These are phyloP conservation scores for Phaeolepiota aurea DNA, from an alignment of 768 basidiomycete genomes.

Conservation along the genomic window DNA sequence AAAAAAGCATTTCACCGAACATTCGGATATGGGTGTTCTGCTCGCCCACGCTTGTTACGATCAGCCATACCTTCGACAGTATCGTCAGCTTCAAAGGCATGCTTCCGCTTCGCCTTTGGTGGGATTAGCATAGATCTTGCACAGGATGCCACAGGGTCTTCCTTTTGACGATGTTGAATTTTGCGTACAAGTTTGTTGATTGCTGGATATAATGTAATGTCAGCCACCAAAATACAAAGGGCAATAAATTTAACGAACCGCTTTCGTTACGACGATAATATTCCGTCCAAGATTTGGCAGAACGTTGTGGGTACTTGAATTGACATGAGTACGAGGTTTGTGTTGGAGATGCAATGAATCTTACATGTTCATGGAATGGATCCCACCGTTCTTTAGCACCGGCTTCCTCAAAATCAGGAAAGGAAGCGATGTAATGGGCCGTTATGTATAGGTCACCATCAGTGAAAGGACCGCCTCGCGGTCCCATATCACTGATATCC, in stretches of 20 bases:
- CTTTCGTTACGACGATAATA: conserved; percentile 45
- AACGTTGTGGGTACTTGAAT: conserved; percentile 44
- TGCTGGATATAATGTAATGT: conserved; percentile 13
- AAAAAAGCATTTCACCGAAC: neutral
- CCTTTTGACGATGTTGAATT: conserved; percentile 21
- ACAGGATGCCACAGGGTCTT: conserved; percentile 13
- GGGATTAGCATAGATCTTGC: conserved; percentile 21
- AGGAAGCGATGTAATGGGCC: conserved; percentile 49
- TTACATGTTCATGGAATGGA: conserved; percentile 42
- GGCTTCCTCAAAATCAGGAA: conserved; percentile 34
- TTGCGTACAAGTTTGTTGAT: conserved; percentile 28
- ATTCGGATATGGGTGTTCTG: conserved; percentile 7
- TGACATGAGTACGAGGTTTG: neutral
- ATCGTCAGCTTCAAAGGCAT: conserved; percentile 19
- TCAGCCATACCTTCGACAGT: conserved; percentile 9
- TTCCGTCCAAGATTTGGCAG: conserved; percentile 53
- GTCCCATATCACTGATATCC: conserved; percentile 45
- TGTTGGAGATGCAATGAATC: conserved; percentile 6
- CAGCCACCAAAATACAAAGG: neutral
- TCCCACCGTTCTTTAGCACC: conserved; percentile 44
- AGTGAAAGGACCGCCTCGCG: conserved; percentile 37
- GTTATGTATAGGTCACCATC: conserved; percentile 56
- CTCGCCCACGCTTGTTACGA: conserved; percentile 16
- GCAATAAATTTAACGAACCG: conserved; percentile 33
- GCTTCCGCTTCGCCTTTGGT: conserved; percentile 26